Conservation (phyloP, 352 stramenopile genomes). For the Aphanomyces cochlioides region DNA sequence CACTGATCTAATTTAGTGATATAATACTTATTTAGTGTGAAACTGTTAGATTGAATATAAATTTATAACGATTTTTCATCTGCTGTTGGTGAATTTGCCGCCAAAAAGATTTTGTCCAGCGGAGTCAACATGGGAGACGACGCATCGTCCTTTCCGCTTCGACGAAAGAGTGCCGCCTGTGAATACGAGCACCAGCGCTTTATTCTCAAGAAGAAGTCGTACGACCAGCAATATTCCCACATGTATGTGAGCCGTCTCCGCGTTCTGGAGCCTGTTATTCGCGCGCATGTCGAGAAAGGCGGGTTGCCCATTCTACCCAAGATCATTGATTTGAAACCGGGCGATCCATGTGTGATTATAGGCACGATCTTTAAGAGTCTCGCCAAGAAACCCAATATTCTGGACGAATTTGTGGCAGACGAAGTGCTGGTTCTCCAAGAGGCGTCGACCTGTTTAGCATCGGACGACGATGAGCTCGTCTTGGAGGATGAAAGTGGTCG, state of each 20-base stretch:
- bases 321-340: conserved; percentile 71
- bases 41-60: no score
- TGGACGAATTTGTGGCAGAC: conserved; percentile 70
- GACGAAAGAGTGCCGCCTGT: conserved; percentile 8
- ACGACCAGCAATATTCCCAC: conserved; percentile 87
- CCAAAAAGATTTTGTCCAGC: not conserved
- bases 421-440: conserved; percentile 48
- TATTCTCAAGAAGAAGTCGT: conserved; percentile 80
- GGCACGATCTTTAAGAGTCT: conserved; percentile 84
- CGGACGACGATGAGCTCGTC: conserved; percentile 65
- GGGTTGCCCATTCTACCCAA: conserved; percentile 49
- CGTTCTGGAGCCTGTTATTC: conserved; percentile 60
- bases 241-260: conserved; percentile 84
- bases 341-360: conserved; percentile 65
- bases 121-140: not conserved
- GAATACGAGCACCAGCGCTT: conserved; percentile 51
- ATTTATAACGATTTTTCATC: no score
- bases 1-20: no score
- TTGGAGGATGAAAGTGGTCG: conserved; percentile 88
- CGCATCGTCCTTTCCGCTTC: conserved; percentile 4
- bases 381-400: conserved; percentile 68
- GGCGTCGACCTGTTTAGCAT: conserved; percentile 44
- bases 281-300: conserved; percentile 36
- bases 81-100: not conserved
- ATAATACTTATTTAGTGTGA: no score